A percentile compares a stretch with the other conserved stretches of the same genome.
phyloP scores from a whole-genome alignment of 371 early-diverging fungal species.

The Mucor indicus region DNA sequence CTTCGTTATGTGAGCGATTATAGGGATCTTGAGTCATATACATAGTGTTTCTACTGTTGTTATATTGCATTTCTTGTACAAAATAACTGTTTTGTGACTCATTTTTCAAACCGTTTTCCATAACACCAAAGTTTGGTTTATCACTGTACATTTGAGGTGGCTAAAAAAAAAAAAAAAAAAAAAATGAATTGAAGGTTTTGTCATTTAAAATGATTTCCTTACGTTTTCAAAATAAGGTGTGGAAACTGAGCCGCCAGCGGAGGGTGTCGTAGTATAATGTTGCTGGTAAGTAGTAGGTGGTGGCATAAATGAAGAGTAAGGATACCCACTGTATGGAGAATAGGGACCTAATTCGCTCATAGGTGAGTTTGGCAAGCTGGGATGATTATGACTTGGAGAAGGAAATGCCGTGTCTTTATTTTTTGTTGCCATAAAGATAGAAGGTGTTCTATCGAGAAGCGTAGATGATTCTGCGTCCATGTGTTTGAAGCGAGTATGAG shows the following conservation, averaged over 20 bases:
- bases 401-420: conserved; percentile 22
- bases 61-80: no score
- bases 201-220: no score
- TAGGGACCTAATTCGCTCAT: conserved; percentile 29
- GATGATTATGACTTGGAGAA: conserved; percentile 13
- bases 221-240: conserved; percentile 8
- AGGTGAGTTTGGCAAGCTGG: conserved; percentile 27
- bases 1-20: no score
- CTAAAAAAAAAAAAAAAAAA: no score
- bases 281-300: neutral
- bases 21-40: no score
- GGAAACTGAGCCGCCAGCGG: neutral
- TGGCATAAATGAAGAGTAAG: conserved; percentile 14
- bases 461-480: conserved; percentile 16
- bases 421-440: conserved; percentile 21
- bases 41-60: no score
- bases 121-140: no score
- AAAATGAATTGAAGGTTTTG: no score
- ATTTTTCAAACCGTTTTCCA: no score
- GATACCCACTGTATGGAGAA: conserved; percentile 18
- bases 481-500: conserved; percentile 31
- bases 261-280: neutral
- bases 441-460: conserved; percentile 19
- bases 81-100: no score
- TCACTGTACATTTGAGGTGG: no score